Base-by-base conservation (phyloP, 768 basidiomycete species). In the Amanita muscaria region DNA sequence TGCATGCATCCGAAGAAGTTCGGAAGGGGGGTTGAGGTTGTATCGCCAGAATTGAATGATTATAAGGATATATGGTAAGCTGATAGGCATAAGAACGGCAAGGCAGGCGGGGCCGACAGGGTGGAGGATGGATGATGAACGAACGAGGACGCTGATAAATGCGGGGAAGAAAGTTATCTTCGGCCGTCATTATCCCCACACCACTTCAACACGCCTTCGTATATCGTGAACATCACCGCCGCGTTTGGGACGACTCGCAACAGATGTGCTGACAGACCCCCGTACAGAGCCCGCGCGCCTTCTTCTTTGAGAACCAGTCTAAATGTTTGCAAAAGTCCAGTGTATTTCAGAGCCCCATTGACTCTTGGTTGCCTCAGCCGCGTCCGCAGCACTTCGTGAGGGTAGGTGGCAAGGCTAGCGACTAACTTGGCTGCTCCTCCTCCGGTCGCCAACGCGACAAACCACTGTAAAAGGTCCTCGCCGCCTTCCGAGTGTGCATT, bases 181-280 rank as follows among this genome's bases (percentile, higher is more conserved):
- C n/a, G n/a, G n/a, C n/a, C n/a, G n/a, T n/a, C n/a, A n/a, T n/a
- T n/a, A n/a, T n/a, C n/a, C n/a, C 30, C 25, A 18, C 68, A 67
- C 80, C 79, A 88, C 31, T 80, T 70, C 23, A 93, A 66, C 23
- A 82, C 69, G 19, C 83, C 79, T 61, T 98, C 93, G 57, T 97
- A 97, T 57, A 96, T 91, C 49, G 80, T 81, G 66, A 84, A 99
- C 94, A 98, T 97, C 51, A 93, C 88, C 1, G 85, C 87, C 0
- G 94, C 94, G 54, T 99, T 99, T 5, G 94, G 94, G 3, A 99
- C 88, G 46, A 97, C 92, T 40, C 96, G 83, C 77, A 99, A 84
- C 46, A 99, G 72, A 60, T 98, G 96, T 0, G 96, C 92, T 43
- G 83, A 85, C 44, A 99, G 75, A 8, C 96, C 96, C 25, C 89